Conservation (phyloP, 257 asterid genomes). For the Fraxinus excelsior region DNA sequence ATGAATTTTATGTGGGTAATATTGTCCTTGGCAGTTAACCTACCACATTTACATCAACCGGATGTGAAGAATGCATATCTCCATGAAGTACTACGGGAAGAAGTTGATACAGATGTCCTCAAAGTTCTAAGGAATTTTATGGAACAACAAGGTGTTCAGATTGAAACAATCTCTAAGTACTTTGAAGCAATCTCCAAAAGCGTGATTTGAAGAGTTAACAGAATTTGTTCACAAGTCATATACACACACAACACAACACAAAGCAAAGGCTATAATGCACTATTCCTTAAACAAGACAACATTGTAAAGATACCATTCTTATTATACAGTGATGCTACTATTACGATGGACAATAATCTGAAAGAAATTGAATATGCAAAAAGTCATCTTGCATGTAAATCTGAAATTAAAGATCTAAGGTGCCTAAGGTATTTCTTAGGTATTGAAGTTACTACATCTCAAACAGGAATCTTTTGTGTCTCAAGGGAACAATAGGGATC, state of each 20-base stretch:
- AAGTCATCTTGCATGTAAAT: not conserved
- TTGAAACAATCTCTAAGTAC: not conserved
- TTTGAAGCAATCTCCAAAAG: not conserved
- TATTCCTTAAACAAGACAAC: not conserved
- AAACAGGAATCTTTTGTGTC: not conserved
- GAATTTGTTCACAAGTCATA: not conserved
- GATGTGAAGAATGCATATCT: not conserved
- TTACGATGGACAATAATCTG: not conserved
- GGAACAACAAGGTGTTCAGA: not conserved
- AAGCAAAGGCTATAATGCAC: not conserved
- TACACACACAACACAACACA: not conserved
- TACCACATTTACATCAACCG: not conserved
- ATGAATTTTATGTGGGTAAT: not conserved
- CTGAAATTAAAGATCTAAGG: not conserved
- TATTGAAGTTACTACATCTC: not conserved
- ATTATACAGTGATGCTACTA: not conserved
- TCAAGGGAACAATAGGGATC: not conserved
- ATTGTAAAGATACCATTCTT: not conserved
- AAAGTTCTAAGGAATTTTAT: not conserved
- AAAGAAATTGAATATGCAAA: no score
- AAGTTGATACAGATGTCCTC: not conserved
- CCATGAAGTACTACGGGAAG: not conserved
- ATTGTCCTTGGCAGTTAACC: not conserved
- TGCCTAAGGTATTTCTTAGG: not conserved
- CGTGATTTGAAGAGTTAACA: not conserved